phyloP scores from a whole-genome alignment of 169 alveolate species.

The Hepatocystis sp. region DNA sequence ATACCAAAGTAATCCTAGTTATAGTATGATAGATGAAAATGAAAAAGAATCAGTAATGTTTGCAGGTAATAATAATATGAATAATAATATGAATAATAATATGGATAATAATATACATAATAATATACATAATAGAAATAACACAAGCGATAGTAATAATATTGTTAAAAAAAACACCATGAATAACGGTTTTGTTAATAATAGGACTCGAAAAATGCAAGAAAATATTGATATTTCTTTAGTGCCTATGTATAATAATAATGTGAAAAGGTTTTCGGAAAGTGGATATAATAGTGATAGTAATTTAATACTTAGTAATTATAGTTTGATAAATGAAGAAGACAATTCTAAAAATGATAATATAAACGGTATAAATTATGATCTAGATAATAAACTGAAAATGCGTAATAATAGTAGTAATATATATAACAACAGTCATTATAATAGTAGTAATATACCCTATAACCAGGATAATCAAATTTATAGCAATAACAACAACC shows the following conservation, averaged over 20 bases:
- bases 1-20: constrained; percentile 3
- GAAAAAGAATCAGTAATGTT: neutral
- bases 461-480: too few relatives aligned
- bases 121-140: constrained; percentile 1
- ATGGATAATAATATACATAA: neutral
- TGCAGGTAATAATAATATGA: too few relatives aligned
- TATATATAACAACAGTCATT: constrained; percentile 9
- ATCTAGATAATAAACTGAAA: constrained; percentile 9
- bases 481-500: constrained; percentile 17
- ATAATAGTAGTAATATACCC: neutral
- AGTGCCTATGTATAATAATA: constrained; percentile 1
- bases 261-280: constrained; percentile 7
- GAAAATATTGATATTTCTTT: neutral
- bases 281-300: constrained; percentile 74
- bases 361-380: constrained; percentile 8
- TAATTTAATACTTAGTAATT: constrained; percentile 11
- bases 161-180: too few relatives aligned
- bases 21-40: neutral
- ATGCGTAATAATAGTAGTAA: constrained; percentile 46
- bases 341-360: constrained; percentile 10
- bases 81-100: too few relatives aligned
- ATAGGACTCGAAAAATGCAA: too few relatives aligned
- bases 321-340: constrained; percentile 16
- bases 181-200: too few relatives aligned
- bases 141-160: too few relatives aligned